Evolutionary conservation across 257 asterid genomes (phyloP), one percentile per base, ranked within the genome.

Genomic region (Pogostemon cablin): DNA sequence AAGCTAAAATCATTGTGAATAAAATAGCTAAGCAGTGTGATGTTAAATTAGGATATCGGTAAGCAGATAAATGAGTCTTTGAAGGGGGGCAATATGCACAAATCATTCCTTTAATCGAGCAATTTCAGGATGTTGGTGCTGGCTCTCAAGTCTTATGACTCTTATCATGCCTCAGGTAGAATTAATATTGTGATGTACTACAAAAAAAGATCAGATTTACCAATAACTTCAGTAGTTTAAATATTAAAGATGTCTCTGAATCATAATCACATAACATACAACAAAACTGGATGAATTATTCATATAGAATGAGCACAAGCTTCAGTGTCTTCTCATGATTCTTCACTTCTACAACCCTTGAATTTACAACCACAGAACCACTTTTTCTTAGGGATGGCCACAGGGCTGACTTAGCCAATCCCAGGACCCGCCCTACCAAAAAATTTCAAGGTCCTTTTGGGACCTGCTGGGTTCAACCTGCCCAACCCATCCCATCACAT

Each of bases 231-330:
- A 11, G 6, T 40, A 42, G 41, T 47, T 25, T 5, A 43, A 62
- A 47, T 54, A 15, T 4, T 7, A 8, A 37, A 7, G 48, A 52
- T 50, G 44, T 34, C 12, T 49, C 60, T 32, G 10, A 40, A 65
- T 40, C 57, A 74, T 48, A 49, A 7, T 25, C 54, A 10, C 32
- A 67, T 39, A 54, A 38, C 44, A 38, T 9, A 37, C 49, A 12
- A 37, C 66, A 64, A 47, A 72, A 35, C 55, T 50, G 47, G 47
- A 15, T 34, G 38, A 53, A 55, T 65, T 48, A 37, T 25, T 40
- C 62, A 73, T 46, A 37, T 10, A 57, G 44, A 20, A 44, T 2
- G 39, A 56, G 56, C 62, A 64, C 11, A 7, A 20, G 47, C 54
- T 43, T 69, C 67, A 50, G 44, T 56, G 46, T 20, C 66, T 41